These are phyloP conservation scores for Solanum aculeatissimum DNA, from an alignment of 305 asterid species.

Conservation along the genomic window DNA sequence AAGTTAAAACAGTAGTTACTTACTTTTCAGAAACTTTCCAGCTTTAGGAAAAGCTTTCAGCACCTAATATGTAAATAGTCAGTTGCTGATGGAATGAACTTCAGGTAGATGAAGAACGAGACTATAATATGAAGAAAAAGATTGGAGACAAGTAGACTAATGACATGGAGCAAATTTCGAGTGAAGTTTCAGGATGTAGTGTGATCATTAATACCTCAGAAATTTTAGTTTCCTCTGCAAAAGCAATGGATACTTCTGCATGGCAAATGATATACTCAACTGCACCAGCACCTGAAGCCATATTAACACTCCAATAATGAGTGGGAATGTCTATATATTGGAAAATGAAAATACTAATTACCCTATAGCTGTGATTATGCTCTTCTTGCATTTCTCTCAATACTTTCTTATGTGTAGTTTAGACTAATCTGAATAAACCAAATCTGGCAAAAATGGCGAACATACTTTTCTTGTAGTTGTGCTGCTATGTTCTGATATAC, in stretches of 20 bases:
- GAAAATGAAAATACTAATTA: not conserved
- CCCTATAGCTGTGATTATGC: not conserved
- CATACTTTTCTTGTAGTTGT: not conserved
- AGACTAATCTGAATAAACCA: not conserved
- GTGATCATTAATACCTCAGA: conserved; percentile 36
- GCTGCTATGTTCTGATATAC: not conserved
- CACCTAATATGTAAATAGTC: conserved; percentile 28
- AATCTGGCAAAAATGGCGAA: not conserved
- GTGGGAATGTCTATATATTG: no score
- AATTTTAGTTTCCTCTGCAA: conserved; percentile 59
- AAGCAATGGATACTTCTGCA: conserved; percentile 64
- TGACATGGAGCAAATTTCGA: not conserved
- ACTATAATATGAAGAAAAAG: not conserved
- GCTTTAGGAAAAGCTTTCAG: conserved; percentile 53
- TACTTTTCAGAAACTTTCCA: conserved; percentile 55
- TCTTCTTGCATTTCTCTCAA: not conserved
- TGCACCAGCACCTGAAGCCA: conserved; percentile 67
- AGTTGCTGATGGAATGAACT: not conserved
- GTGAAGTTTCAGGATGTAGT: not conserved
- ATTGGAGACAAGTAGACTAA: not conserved
- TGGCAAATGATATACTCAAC: conserved; percentile 68
- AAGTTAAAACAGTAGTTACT: conserved; percentile 8
- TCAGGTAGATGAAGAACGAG: not conserved
- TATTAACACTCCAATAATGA: not conserved
- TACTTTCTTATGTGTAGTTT: not conserved